These are phyloP conservation scores for Agapanthus africanus DNA, from an alignment of 106 monocot species.

Conservation along the genomic window DNA sequence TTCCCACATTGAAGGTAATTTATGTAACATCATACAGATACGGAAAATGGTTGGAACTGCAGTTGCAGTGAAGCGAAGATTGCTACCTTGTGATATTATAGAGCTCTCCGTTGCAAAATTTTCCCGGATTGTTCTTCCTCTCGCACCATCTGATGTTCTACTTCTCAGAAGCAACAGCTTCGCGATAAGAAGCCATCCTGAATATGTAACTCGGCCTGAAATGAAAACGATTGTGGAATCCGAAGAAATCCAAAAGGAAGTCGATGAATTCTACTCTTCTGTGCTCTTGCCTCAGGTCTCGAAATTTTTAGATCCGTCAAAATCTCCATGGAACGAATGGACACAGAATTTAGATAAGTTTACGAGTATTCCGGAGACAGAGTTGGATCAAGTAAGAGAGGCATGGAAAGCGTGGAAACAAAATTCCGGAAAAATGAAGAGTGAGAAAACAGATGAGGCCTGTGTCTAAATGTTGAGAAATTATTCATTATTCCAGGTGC, in stretches of 20 bases:
- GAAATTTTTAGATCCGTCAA: constrained; percentile 69
- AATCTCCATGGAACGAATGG: constrained; percentile 77
- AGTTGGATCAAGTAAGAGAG: constrained; percentile 59
- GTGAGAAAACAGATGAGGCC: too few relatives aligned
- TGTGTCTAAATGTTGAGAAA: too few relatives aligned
- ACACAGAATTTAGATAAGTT: constrained; percentile 51
- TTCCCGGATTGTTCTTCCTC: constrained; percentile 71
- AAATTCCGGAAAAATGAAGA: constrained; percentile 7
- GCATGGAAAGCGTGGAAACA: constrained; percentile 65
- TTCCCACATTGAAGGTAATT: neutral
- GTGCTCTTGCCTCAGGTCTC: constrained; percentile 54
- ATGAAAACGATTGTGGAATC: constrained; percentile 54
- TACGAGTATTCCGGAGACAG: constrained; percentile 47
- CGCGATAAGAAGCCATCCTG: constrained; percentile 31
- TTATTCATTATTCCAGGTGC: too few relatives aligned
- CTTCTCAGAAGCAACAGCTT: constrained; percentile 54
- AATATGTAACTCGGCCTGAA: constrained; percentile 45
- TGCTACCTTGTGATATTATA: constrained; percentile 66
- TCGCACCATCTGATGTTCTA: constrained; percentile 83
- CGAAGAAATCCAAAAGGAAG: constrained; percentile 41
- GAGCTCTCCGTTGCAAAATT: constrained; percentile 71
- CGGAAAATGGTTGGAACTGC: constrained; percentile 97
- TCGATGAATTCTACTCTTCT: constrained; percentile 50
- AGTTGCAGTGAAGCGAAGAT: constrained; percentile 68
- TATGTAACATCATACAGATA: constrained; percentile 60